phyloP scores from a whole-genome alignment of 2,329 filamentous ascomycete genomes.

The Xylariales sp. region DNA sequence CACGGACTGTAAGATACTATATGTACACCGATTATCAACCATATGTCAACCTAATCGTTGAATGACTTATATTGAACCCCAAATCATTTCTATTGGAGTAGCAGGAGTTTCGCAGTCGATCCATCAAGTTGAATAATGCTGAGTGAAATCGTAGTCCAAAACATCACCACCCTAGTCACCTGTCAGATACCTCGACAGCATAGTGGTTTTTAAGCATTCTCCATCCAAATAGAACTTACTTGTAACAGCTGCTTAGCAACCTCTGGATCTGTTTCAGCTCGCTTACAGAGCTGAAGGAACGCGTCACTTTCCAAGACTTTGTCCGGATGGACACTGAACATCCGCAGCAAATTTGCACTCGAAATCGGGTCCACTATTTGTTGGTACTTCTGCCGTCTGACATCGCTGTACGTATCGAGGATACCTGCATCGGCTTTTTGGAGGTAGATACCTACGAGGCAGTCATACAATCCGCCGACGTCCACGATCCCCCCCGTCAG shows the following conservation, averaged over 20 bases:
- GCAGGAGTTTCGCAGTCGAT: too few relatives aligned
- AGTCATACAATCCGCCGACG: slow-evolving; percentile 42
- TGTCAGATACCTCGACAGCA: too few relatives aligned
- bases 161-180: too few relatives aligned
- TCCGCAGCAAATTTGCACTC: slow-evolving; percentile 1
- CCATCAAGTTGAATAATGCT: too few relatives aligned
- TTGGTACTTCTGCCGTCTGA: slow-evolving; percentile 31
- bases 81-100: too few relatives aligned
- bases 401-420: slow-evolving; percentile 36
- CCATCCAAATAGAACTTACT: too few relatives aligned
- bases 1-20: too few relatives aligned
- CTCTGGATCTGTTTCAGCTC: not conserved
- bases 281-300: not conserved
- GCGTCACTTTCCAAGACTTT: slow-evolving; percentile 1
- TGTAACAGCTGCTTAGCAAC: not conserved
- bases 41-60: too few relatives aligned
- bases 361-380: slow-evolving; percentile 4
- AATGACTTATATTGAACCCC: too few relatives aligned
- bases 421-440: slow-evolving; percentile 33
- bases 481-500: slow-evolving; percentile 46
- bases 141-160: too few relatives aligned
- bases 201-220: too few relatives aligned
- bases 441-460: slow-evolving; percentile 36
- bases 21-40: too few relatives aligned
- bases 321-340: not conserved